Percentiles rank a stretch among this genome's conserved stretches.
Evolutionary conservation across 306 rosid species (phyloP).

Genomic region (Oemleria cerasiformis): DNA sequence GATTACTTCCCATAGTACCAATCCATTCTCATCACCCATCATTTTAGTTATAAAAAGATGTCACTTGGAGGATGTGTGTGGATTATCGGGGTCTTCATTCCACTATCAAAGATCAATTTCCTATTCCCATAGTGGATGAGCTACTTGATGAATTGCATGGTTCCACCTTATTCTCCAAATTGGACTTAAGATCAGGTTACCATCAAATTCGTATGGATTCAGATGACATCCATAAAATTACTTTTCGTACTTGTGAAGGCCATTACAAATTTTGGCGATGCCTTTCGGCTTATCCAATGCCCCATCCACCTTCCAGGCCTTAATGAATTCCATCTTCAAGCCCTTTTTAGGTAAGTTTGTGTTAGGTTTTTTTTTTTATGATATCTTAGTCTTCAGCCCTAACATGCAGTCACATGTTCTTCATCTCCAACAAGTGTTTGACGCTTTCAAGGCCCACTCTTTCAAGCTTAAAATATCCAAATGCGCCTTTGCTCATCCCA

Average conservation of each 20-base stretch:
- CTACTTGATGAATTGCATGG: not conserved
- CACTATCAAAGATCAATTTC: not conserved
- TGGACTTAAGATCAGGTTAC: not conserved
- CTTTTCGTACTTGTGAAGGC: not conserved
- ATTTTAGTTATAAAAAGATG: not conserved
- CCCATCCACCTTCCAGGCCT: not conserved
- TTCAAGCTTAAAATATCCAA: too few species aligned
- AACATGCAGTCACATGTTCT: not conserved
- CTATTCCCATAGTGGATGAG: not conserved
- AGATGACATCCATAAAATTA: not conserved
- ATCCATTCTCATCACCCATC: accelerated
- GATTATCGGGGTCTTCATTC: not conserved
- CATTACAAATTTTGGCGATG: not conserved
- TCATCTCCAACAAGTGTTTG: too few species aligned
- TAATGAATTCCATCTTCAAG: not conserved
- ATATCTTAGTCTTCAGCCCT: not conserved
- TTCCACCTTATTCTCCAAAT: not conserved
- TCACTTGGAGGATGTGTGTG: not conserved
- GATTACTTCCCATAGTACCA: not conserved
- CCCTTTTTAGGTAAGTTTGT: not conserved
- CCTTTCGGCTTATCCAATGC: not conserved
- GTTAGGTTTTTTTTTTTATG: not conserved
- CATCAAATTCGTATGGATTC: not conserved
- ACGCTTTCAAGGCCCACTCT: not conserved
- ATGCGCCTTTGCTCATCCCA: not conserved